Base-by-base conservation (phyloP, 2,329 filamentous ascomycete species). In the Chaetomium sp. region DNA sequence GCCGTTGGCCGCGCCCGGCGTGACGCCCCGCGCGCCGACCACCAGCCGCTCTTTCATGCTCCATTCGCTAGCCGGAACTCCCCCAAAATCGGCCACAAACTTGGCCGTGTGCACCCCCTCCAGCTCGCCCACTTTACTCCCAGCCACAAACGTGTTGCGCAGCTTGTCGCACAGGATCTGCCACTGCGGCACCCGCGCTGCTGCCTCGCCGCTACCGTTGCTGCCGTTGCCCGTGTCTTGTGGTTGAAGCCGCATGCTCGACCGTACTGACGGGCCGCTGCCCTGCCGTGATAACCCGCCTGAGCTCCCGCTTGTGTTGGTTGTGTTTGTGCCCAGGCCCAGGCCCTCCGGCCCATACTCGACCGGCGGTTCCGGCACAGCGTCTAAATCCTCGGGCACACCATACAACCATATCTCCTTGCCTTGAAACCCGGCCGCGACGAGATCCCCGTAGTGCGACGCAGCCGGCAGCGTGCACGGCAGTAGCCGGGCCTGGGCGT, bases 321-420 rank as follows among this genome's bases (percentile, higher is more conserved):
- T 60, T 50, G 63, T 46, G 65, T 54, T 55, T 27, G 19, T 27
- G 19, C 19, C 19, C 3, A 3, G 2, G 19, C 3, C 3, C 19
- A 27, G 19, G 19, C 19, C 19, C 2, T 27, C 19, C 3, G 3
- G 52, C 73, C 70, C 35, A 63, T 65, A 14, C 60, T 60, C 1
- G 62, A 67, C 65, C 37, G 66, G 66, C 11, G 61, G 56, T 34
- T 80, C 78, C 1, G 80, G 76, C 19, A 80, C 70, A 27, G 84
- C 79, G 66, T 88, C 86, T 19, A 91, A 72, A 62, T 88, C 83
- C 64, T 87, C 83, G 1, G 89, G 88, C 34, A 92, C 74, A 33
- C 88, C 88, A 68, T 92, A 92, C 2, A 92, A 70, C 87, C 88
- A 92, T 5, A 94, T 73, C 32, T 89, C 83, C 54, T 80, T 84